Percentiles rank a stretch among this genome's conserved stretches.
phyloP scores from a whole-genome alignment of 2,329 filamentous ascomycete species.

The Trichoderma afroharzianum region DNA sequence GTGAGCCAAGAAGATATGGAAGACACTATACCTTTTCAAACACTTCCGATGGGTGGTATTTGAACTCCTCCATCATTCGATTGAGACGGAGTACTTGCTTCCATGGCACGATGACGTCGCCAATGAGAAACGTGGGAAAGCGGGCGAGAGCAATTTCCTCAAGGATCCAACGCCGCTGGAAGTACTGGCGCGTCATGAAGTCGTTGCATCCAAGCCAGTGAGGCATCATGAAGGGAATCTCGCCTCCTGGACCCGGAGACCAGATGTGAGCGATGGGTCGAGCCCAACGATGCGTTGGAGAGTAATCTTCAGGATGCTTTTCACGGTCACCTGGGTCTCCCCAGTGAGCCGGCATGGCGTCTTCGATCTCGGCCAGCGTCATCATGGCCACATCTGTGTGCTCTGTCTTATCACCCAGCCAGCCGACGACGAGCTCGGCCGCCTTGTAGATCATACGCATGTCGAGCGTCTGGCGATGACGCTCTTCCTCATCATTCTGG shows the following conservation, averaged over 20 bases:
- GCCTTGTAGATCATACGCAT: conserved; percentile 20
- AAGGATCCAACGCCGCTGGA: conserved; percentile 8
- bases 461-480: conserved; percentile 17
- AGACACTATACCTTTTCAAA: background rate
- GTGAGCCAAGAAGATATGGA: no score
- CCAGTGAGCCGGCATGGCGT: conserved; percentile 4
- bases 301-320: background rate
- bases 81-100: conserved; percentile 10
- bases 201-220: conserved; percentile 3
- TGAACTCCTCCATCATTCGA: conserved; percentile 12
- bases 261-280: background rate
- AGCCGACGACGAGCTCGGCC: conserved; percentile 19
- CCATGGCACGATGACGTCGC: conserved; percentile 9
- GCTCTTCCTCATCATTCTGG: conserved; percentile 18
- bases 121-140: conserved; percentile 10
- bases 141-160: conserved; percentile 6
- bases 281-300: conserved; percentile 4
- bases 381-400: background rate
- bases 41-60: background rate
- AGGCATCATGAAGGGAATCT: conserved; percentile 5
- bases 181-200: conserved; percentile 11
- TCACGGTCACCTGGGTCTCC: conserved; percentile 11
- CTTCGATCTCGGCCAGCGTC: background rate
- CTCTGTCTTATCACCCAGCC: conserved; percentile 17
- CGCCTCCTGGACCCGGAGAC: background rate